Evolutionary conservation across 768 basidiomycete species (phyloP).

Genomic region (Polyporus arcularius): DNA sequence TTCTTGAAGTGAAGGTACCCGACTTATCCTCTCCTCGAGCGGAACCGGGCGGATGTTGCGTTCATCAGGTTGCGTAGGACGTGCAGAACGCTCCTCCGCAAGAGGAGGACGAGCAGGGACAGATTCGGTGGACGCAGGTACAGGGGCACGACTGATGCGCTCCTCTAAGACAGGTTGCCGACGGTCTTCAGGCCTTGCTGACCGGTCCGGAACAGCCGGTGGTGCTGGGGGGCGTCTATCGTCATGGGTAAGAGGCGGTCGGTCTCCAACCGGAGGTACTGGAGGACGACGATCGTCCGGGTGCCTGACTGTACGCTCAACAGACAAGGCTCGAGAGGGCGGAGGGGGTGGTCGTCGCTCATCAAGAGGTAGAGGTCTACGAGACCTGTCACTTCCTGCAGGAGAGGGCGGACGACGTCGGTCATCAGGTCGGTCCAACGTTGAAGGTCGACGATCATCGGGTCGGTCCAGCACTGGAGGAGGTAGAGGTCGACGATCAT

Average conservation of each 20-base stretch:
- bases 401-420: conserved; percentile 19
- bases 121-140: conserved; percentile 1
- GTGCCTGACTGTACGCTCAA: conserved; percentile 3
- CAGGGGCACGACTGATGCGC: conserved; percentile 8
- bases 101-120: conserved; percentile 3
- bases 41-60: conserved; percentile 13
- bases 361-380: conserved; percentile 12
- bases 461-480: conserved; percentile 10
- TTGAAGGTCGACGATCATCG: conserved; percentile 15
- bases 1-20: conserved; percentile 26
- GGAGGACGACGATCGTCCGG: conserved; percentile 16
- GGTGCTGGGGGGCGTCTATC: conserved; percentile 10
- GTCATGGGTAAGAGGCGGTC: conserved; percentile 2
- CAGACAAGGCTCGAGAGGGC: not conserved
- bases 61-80: conserved; percentile 17
- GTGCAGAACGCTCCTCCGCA: conserved; percentile 23
- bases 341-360: conserved; percentile 18
- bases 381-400: conserved; percentile 7
- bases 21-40: conserved; percentile 28
- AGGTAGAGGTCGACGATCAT: conserved; percentile 8
- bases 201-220: not conserved
- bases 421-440: conserved; percentile 11
- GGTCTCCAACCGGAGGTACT: conserved; percentile 7
- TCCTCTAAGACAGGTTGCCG: conserved; percentile 6
- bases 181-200: conserved; percentile 12